Base-by-base conservation (phyloP, 176 grass and related monocot genomes). In the Oryza meridionalis region DNA sequence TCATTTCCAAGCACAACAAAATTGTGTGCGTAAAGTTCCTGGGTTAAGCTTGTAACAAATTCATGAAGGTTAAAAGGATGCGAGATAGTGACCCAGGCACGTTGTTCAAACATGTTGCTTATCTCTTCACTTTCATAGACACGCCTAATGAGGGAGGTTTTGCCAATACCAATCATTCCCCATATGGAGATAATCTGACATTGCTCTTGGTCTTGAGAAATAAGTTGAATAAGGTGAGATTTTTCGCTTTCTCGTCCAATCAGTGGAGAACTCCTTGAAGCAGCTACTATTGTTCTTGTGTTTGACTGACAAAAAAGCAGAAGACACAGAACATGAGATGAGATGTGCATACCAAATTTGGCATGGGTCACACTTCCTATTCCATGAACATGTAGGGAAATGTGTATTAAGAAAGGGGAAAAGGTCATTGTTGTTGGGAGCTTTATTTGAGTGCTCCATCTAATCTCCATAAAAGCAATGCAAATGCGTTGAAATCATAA, bases 71-170 rank as follows among this genome's bases (percentile, higher is more conserved):
- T 66, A 11, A n/a, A 44, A 44, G 40, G 63, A 65, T 65, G 31
- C n/a, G 38, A 65, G 8, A 78, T n/a, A 13, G 32, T 63, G 21
- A 78, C 42, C 76, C 61, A 78, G 44, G 61, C 76, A 14, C 58
- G 33, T 10, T 6, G 4, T 0, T 78, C 9, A 31, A 78, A 78
- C 3, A 11, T 1, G 15, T 11, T 11, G 7, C 32, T 19, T 1
- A 78, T 11, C 3, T 45, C 33, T 24, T 24, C 29, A 7, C 58
- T 78, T 25, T 78, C 58, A 1, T 27, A 78, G 31, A 78, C 38
- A 9, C 59, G 24, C 9, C 29, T 78, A 15, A 33, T 61, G 10
- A 66, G 59, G 63, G 53, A 26, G 17, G 53, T 78, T 33, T 65
- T 66, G 0, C 58, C 76, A 11, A 65, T 9, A 13, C 35, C 58